phyloP scores from a whole-genome alignment of 169 alveolate species.

The Plasmodium sp. region DNA sequence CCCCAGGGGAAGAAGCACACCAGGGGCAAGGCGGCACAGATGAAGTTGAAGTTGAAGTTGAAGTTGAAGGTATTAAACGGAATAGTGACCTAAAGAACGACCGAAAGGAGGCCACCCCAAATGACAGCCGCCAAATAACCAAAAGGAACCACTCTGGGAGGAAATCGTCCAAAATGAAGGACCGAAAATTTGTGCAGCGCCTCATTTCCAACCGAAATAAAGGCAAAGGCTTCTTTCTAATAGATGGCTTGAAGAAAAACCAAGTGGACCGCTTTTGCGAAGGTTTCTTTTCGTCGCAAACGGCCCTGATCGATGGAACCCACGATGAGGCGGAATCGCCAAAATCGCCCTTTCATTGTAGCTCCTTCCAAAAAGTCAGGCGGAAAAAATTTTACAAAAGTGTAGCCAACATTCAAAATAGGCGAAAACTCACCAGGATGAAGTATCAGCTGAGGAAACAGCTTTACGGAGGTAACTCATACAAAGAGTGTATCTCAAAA shows the following conservation, averaged over 20 bases:
- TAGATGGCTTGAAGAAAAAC: slow-evolving; percentile 31
- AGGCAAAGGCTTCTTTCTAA: slow-evolving; percentile 72
- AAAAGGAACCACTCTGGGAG: neutral
- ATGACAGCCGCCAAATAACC: neutral
- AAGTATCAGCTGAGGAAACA: neutral
- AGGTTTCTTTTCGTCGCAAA: slow-evolving; percentile 26
- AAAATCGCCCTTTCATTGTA: neutral
- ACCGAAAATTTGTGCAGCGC: slow-evolving; percentile 8
- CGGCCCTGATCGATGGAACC: slow-evolving; percentile 7
- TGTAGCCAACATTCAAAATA: slow-evolving; percentile 10
- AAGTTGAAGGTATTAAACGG: neutral
- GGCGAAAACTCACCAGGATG: neutral
- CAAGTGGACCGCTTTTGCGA: slow-evolving; percentile 30
- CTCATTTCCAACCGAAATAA: slow-evolving; percentile 30
- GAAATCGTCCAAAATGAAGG: neutral
- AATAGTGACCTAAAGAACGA: neutral
- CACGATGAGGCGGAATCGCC: neutral
- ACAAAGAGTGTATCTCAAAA: neutral
- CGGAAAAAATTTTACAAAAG: slow-evolving; percentile 5
- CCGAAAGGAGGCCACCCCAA: neutral
- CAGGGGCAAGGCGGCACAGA: neutral
- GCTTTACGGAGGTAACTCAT: neutral
- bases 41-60: neutral
- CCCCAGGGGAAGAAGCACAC: neutral
- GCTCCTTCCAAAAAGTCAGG: slow-evolving; percentile 1